Base-by-base conservation (phyloP, 2,329 filamentous ascomycete species). In the Fonsecaea monophora region DNA sequence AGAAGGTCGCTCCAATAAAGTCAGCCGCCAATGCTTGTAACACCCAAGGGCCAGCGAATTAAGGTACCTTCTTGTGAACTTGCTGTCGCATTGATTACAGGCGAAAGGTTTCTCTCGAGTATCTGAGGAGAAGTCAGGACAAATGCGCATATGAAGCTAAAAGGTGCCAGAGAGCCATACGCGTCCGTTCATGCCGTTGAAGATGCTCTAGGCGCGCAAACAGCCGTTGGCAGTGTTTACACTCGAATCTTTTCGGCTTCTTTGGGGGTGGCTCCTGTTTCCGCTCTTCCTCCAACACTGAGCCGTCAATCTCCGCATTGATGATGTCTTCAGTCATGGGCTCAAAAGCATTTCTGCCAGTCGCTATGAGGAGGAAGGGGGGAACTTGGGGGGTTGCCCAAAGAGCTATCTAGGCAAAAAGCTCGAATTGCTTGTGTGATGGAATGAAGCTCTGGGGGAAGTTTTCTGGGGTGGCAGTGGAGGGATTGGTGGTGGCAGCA, bases 201-300 rank as follows among this genome's bases (percentile, higher is more conserved):
- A 80, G 69, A 68, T 80, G 78, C 64, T 80, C 78, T 10, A 80
- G 72, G 25, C 79, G 75, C n/a, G 78, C 73, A 73, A 70, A 73
- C 54, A 71, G 58, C 40, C 70, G 56, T 37, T 71, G 70, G 48
- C 71, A 73, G 35, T 70, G 68, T 37, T 69, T 62, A 64, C 71
- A 73, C 57, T 57, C 78, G 78, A 60, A 82, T 71, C 34, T 79
- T 79, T 74, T 82, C 80, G 68, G 79, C 77, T 73, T 80, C 76
- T 61, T 77, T 65, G 42, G 76, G 68, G 53, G 77, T 72, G 61
- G 71, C 37, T 70, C 68, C 54, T 64, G 65, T 56, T 45, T 61
- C 48, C 53, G 62, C 53, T 60, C 55, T 40, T 61, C 45, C 45
- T 60, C 65, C 50, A 38, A 42, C 53, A 62, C 58, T 35, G 54